Percentiles rank a stretch among this genome's conserved stretches.
Evolutionary conservation across 257 asterid species (phyloP).

Genomic region (Gentiana dahurica): DNA sequence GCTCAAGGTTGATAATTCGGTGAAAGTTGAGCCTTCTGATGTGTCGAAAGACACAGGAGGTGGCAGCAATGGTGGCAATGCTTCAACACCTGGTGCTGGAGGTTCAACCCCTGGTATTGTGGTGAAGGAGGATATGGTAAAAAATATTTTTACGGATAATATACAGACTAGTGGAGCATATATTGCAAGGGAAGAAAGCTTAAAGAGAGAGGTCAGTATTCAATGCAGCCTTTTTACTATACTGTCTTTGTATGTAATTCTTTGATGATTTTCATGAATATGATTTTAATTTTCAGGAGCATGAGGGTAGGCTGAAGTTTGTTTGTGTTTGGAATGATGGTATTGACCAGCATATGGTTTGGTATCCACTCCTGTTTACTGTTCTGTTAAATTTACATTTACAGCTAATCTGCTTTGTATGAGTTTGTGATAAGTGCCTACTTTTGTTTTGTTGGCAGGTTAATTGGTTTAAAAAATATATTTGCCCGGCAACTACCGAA

Average conservation of each 20-base stretch:
- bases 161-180: conserved; percentile 93
- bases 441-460: conserved; percentile 36
- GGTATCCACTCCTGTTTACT: conserved; percentile 44
- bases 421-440: too few relatives aligned
- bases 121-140: conserved; percentile 67
- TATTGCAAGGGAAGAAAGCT: conserved; percentile 85
- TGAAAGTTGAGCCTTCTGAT: conserved; percentile 59
- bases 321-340: conserved; percentile 88
- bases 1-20: conserved; percentile 57
- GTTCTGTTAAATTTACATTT: conserved; percentile 4
- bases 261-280: background rate
- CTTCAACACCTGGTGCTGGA: conserved; percentile 27
- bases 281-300: conserved; percentile 58
- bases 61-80: conserved; percentile 27
- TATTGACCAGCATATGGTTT: conserved; percentile 78
- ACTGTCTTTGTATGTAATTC: background rate
- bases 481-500: conserved; percentile 94
- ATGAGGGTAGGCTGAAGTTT: conserved; percentile 74
- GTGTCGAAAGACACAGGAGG: conserved; percentile 38
- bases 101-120: conserved; percentile 43
- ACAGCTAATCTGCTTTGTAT: background rate
- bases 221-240: background rate
- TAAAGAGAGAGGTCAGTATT: conserved; percentile 77
- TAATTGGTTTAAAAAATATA: conserved; percentile 91
- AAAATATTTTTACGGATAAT: conserved; percentile 65